Percentiles rank a stretch among this genome's conserved stretches.
phyloP scores from a whole-genome alignment of 352 stramenopile genomes.

The Globisporangium ultimum region DNA sequence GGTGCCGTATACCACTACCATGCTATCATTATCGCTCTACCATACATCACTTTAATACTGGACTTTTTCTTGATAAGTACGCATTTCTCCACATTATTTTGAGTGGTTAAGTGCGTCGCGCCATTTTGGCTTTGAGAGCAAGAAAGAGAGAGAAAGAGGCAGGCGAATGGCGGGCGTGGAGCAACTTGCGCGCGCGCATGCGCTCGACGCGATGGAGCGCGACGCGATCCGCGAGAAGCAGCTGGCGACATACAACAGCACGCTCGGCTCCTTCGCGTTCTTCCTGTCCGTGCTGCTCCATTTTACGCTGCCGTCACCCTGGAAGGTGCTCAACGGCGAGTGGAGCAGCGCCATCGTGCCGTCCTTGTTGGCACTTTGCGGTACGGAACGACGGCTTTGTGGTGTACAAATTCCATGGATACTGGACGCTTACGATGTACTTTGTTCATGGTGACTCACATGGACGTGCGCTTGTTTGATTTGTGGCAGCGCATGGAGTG shows the following conservation, averaged over 20 bases:
- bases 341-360: conserved; percentile 52
- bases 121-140: neutral
- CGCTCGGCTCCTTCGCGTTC: conserved; percentile 41
- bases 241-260: conserved; percentile 55
- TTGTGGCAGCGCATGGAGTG: conserved; percentile 35
- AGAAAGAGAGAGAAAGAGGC: neutral
- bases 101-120: neutral
- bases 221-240: conserved; percentile 63
- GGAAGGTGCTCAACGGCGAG: conserved; percentile 71
- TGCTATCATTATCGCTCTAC: too few relatives aligned
- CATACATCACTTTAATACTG: neutral
- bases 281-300: conserved; percentile 37
- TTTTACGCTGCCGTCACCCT: conserved; percentile 57
- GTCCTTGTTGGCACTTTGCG: conserved; percentile 53
- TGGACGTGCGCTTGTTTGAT: neutral
- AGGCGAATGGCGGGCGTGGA: neutral
- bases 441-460: too few relatives aligned
- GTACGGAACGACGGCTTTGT: conserved; percentile 16
- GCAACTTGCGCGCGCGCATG: conserved; percentile 13
- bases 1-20: neutral
- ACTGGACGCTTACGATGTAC: too few relatives aligned
- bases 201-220: conserved; percentile 57
- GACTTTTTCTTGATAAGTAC: neutral
- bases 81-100: neutral
- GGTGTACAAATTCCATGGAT: neutral